Conservation (phyloP, 2,329 filamentous ascomycete species). For the Cordyceps fumosorosea region DNA sequence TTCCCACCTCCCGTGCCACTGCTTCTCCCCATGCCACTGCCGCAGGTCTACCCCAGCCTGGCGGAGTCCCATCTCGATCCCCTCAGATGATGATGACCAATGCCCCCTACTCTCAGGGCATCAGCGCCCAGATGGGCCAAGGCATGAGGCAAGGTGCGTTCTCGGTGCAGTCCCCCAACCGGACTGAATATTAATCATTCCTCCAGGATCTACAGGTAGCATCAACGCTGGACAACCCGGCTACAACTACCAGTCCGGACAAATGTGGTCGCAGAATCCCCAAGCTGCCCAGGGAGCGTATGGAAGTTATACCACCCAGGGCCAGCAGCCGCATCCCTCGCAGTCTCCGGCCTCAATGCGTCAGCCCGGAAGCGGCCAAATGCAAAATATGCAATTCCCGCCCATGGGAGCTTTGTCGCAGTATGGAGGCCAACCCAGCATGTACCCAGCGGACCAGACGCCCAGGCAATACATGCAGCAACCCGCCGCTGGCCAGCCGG, state of each 20-base stretch:
- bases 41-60: conserved; percentile 48
- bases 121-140: conserved; percentile 64
- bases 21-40: conserved; percentile 53
- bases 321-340: conserved; percentile 43
- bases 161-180: conserved; percentile 39
- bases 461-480: conserved; percentile 63
- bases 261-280: conserved; percentile 61
- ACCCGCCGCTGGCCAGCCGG: conserved; percentile 36
- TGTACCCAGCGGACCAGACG: conserved; percentile 57
- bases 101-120: conserved; percentile 62
- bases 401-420: conserved; percentile 51
- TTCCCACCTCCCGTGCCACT: conserved; percentile 45
- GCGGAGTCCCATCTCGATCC: conserved; percentile 54
- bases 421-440: conserved; percentile 49
- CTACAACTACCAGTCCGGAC: conserved; percentile 57
- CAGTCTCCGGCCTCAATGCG: conserved; percentile 54
- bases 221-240: conserved; percentile 44
- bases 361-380: conserved; percentile 46
- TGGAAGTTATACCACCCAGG: conserved; percentile 46
- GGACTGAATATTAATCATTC: conserved; percentile 54
- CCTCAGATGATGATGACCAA: conserved; percentile 61
- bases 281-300: conserved; percentile 39
- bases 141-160: conserved; percentile 65
- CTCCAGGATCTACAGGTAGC: conserved; percentile 44
- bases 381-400: conserved; percentile 57